Evolutionary conservation across 495 filamentous ascomycete genomes (phyloP).

Genomic region (Podospora australis): DNA sequence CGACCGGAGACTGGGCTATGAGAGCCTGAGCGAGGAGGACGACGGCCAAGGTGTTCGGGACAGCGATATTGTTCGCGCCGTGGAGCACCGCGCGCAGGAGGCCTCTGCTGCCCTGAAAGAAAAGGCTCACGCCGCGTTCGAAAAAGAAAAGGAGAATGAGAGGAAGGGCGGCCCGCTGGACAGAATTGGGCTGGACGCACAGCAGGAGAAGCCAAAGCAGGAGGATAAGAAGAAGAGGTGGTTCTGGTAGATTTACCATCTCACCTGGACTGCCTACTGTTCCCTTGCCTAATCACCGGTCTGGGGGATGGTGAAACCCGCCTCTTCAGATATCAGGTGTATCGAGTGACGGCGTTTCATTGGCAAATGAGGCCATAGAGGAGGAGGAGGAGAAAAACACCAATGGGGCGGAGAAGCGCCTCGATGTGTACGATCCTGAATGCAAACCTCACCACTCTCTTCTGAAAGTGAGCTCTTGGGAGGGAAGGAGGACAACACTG

Average conservation of each 20-base stretch:
- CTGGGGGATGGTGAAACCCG: not conserved
- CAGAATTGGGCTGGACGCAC: conserved; percentile 29
- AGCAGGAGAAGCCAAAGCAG: not conserved
- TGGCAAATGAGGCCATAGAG: no score
- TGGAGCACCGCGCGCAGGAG: conserved; percentile 27
- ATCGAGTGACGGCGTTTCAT: no score
- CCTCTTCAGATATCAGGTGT: no score
- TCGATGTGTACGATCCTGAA: no score
- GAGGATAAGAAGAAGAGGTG: conserved; percentile 6
- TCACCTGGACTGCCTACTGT: no score
- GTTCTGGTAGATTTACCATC: conserved; percentile 1
- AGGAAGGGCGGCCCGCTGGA: conserved; percentile 43
- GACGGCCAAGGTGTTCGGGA: conserved; percentile 28
- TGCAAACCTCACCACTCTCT: no score
- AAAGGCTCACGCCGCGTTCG: conserved; percentile 42
- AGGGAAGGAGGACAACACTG: no score
- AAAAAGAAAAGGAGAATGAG: conserved; percentile 44
- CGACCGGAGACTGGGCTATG: conserved; percentile 28
- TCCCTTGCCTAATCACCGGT: no score
- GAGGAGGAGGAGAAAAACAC: no score
- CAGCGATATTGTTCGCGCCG: conserved; percentile 32
- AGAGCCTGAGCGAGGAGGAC: conserved; percentile 33
- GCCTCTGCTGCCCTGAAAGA: conserved; percentile 10
- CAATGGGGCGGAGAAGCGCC: no score
- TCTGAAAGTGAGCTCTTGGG: no score